A percentile compares a stretch with the other conserved stretches of the same genome.
Conservation (phyloP, 495 filamentous ascomycete species). For the Penicillium malachiteum region DNA sequence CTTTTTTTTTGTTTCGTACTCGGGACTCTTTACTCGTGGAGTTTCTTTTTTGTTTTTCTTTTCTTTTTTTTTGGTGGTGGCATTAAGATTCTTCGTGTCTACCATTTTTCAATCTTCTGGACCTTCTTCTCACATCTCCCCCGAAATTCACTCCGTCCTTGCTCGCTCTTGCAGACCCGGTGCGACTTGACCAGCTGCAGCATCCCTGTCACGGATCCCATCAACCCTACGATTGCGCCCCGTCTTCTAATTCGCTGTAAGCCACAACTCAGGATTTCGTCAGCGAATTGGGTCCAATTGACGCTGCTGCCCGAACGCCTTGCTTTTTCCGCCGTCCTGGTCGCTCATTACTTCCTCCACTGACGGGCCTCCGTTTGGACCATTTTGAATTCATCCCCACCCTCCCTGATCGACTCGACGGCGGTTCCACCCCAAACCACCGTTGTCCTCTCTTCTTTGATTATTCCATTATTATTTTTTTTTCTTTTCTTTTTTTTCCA, state of each 20-base stretch:
- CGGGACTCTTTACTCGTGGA: too few species aligned
- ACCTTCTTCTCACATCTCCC: conserved; percentile 3
- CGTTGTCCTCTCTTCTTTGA: conserved; percentile 23
- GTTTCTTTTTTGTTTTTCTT: conserved; percentile 6
- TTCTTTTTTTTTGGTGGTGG: neutral
- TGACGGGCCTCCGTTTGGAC: conserved; percentile 22
- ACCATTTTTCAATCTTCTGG: neutral
- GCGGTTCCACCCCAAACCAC: conserved; percentile 28
- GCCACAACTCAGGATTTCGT: conserved; percentile 30
- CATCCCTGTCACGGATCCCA: conserved; percentile 45
- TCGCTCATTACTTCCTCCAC: conserved; percentile 22
- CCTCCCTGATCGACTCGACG: conserved; percentile 32
- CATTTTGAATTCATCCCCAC: conserved; percentile 30
- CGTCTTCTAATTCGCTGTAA: conserved; percentile 32
- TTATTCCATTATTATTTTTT: conserved; percentile 6
- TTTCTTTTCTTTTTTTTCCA: neutral
- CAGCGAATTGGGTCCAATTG: conserved; percentile 33
- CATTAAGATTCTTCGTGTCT: neutral
- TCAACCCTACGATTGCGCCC: conserved; percentile 24
- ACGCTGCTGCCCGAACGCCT: conserved; percentile 46
- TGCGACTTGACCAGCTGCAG: conserved; percentile 35
- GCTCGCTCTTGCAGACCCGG: conserved; percentile 13
- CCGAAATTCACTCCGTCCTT: conserved; percentile 16
- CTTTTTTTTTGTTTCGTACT: neutral
- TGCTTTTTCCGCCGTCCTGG: conserved; percentile 35